Base-by-base conservation (phyloP, 1,284 basidiomycete genomes). In the Ustilago bromivora region DNA sequence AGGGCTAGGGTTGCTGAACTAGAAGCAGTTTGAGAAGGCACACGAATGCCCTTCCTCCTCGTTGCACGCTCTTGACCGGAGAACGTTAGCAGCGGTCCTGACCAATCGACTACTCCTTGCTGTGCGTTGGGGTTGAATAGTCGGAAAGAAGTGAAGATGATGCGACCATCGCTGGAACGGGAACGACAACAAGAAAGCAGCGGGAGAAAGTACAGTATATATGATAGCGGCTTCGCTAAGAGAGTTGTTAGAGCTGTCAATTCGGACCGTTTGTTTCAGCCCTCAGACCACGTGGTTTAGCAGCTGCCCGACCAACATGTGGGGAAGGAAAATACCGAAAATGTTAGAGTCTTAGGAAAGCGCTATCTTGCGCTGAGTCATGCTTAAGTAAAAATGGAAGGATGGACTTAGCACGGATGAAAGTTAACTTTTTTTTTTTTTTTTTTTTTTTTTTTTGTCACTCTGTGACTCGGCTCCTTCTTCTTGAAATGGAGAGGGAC, bases 391-490 rank as follows among this genome's bases (percentile, higher is more conserved):
- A 13, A 46, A 28, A 11, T 8, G n/a, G 32, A 57, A 36, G 41
- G 31, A 46, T 23, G 56, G 40, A 46, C 56, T 19, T 43, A 57
- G 41, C 56, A 15, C 19, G 4, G 28, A 17, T 35, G n/a, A 28
- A 49, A 49, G 6, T 17, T 19, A 19, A 19, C 13, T 43, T 6
- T 43, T 11, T 2, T 15, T 46, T 12, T 41, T 6, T 41, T 11
- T 11, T 15, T 2, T 41, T 41, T 41, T 41, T 17, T 46, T 17
- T 19, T 23, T 46, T 46, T 46, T 23, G 36, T 13, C 10, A 9
- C 53, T 40, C 23, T 38, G 57, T 58, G 57, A 58, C 57, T 58
- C 57, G 57, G 46, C 32, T n/a, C 43, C 43, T 46, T 46, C 43
- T 46, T 46, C 43, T 57, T 36, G 49, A 49, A 28, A 49, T n/a